Percentiles rank a stretch among this genome's conserved stretches.
phyloP scores from a whole-genome alignment of 352 stramenopile species.

The Phytophthora sp. region DNA sequence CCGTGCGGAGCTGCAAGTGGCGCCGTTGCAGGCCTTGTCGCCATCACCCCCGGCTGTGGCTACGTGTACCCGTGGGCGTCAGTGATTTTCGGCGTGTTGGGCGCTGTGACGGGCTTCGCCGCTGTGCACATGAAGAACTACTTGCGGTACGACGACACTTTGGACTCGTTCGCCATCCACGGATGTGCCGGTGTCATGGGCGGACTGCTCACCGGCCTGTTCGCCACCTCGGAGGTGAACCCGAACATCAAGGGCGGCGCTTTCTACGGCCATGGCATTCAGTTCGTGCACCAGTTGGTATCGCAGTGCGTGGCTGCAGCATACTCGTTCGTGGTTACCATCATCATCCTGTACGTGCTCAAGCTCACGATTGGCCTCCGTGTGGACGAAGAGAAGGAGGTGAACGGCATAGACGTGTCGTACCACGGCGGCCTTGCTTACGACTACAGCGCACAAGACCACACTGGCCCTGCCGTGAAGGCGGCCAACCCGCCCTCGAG shows the following conservation, averaged over 20 bases:
- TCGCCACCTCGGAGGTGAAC: conserved; percentile 65
- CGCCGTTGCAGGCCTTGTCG: conserved; percentile 66
- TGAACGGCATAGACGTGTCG: conserved; percentile 78
- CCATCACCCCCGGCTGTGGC: conserved; percentile 73
- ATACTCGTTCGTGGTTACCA: conserved; percentile 73
- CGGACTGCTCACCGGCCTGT: conserved; percentile 70
- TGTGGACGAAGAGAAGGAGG: conserved; percentile 76
- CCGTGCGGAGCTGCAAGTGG: conserved; percentile 65
- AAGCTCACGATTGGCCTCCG: conserved; percentile 75
- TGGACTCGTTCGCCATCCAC: conserved; percentile 83
- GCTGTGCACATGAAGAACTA: conserved; percentile 69
- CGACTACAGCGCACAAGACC: conserved; percentile 44
- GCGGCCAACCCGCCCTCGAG: conserved; percentile 14
- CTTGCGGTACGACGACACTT: conserved; percentile 79
- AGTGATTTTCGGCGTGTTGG: conserved; percentile 77
- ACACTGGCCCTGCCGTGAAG: conserved; percentile 15
- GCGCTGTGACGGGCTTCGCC: conserved; percentile 52
- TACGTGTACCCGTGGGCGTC: conserved; percentile 78
- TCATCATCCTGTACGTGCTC: conserved; percentile 70
- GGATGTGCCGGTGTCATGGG: conserved; percentile 66
- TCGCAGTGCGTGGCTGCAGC: conserved; percentile 58
- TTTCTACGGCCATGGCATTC: conserved; percentile 56
- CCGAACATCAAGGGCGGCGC: conserved; percentile 55
- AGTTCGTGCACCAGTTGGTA: conserved; percentile 62
- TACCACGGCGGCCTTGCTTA: conserved; percentile 80